Conservation (phyloP, 352 stramenopile genomes). For the Globisporangium echinulatum region DNA sequence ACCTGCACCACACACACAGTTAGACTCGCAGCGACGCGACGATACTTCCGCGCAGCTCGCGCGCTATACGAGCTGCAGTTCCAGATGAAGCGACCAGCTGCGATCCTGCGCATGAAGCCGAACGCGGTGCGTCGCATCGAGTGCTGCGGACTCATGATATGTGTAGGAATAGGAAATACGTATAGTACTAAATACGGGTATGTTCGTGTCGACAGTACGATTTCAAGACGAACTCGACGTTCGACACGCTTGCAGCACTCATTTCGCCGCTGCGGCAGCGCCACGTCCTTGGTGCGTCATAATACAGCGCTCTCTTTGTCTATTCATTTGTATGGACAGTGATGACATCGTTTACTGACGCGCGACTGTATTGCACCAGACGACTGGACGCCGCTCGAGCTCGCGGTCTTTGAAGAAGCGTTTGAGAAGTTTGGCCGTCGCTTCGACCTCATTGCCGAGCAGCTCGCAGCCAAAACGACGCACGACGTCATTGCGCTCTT, state of each 20-base stretch:
- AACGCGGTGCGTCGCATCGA: conserved; percentile 33
- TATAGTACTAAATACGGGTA: too few species aligned
- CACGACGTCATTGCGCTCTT: conserved; percentile 76
- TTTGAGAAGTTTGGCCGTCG: conserved; percentile 73
- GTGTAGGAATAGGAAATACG: too few species aligned
- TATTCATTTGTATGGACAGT: neutral
- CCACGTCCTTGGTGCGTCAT: conserved; percentile 57
- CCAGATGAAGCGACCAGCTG: conserved; percentile 62
- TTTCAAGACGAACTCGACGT: conserved; percentile 58
- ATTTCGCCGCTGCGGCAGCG: conserved; percentile 54
- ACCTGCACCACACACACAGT: conserved; percentile 19
- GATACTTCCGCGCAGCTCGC: conserved; percentile 53
- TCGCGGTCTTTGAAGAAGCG: conserved; percentile 72
- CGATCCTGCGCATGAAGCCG: conserved; percentile 68
- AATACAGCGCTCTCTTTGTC: neutral
- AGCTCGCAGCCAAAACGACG: conserved; percentile 54
- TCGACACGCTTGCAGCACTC: conserved; percentile 57
- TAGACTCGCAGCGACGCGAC: conserved; percentile 45
- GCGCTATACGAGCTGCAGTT: conserved; percentile 71
- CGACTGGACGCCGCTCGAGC: conserved; percentile 64
- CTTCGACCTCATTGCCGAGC: conserved; percentile 66
- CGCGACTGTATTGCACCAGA: conserved; percentile 25
- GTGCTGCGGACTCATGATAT: too few species aligned
- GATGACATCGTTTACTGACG: neutral
- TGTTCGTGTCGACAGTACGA: conserved; percentile 34